Percentiles rank a stretch among this genome's conserved stretches.
phyloP scores from a whole-genome alignment of 371 early-diverging fungal species.

The Mucor mucedo region DNA sequence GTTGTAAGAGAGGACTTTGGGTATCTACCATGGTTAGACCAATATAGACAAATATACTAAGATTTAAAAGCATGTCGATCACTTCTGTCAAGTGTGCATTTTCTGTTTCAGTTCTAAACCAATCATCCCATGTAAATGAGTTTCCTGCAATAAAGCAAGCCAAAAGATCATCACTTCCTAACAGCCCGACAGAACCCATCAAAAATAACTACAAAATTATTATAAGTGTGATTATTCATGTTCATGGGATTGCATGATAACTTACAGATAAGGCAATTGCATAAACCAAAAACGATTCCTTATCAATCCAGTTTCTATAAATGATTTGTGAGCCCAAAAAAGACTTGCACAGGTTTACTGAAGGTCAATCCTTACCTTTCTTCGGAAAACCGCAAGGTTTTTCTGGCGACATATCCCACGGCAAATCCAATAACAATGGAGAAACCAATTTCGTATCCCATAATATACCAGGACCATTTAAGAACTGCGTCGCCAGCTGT shows the following conservation, averaged over 20 bases:
- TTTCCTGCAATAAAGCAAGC: slow-evolving; percentile 93
- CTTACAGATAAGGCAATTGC: slow-evolving; percentile 83
- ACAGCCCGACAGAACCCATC: slow-evolving; percentile 75
- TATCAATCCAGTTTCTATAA: slow-evolving; percentile 75
- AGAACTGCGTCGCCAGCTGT: slow-evolving; percentile 61
- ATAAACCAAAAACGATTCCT: slow-evolving; percentile 88
- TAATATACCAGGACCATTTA: slow-evolving; percentile 71
- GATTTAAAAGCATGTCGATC: slow-evolving; percentile 86
- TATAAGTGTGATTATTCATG: not conserved
- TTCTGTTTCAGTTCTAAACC: slow-evolving; percentile 83
- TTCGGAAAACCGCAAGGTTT: slow-evolving; percentile 72
- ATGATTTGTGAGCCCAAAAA: not conserved
- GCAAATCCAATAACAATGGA: slow-evolving; percentile 78
- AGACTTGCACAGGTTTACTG: not conserved
- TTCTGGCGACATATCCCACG: slow-evolving; percentile 76
- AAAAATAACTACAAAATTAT: slow-evolving; percentile 59
- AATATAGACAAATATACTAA: slow-evolving; percentile 90
- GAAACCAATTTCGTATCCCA: slow-evolving; percentile 77
- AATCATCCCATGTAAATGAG: slow-evolving; percentile 87
- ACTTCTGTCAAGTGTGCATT: slow-evolving; percentile 84
- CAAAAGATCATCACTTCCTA: slow-evolving; percentile 90
- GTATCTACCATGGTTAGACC: slow-evolving; percentile 73
- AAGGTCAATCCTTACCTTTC: slow-evolving; percentile 31
- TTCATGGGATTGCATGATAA: not conserved
- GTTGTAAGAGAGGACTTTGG: not conserved